Base-by-base conservation (phyloP, 371 early-diverging fungal species). In the Syncephalastrum sp. region DNA sequence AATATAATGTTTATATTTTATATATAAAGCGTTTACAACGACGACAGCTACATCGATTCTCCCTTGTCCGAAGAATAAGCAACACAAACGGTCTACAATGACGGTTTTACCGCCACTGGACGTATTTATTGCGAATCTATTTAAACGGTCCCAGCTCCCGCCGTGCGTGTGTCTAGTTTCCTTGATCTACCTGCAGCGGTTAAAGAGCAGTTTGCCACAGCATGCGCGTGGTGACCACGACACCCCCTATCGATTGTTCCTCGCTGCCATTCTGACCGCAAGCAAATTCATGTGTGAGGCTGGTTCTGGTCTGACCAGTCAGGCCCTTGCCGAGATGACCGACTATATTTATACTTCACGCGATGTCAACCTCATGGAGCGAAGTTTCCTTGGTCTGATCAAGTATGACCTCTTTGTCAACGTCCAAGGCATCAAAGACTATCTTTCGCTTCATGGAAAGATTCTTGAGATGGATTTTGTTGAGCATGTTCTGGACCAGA, bases 211-310 rank as follows among this genome's bases (percentile, higher is more conserved):
- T 25, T 59, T 91, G 56, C 84, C 87, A 1, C 71, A 66, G 24
- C 75, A 79, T 59, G 89, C 91, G 43, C 81, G 83, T 42, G 89
- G 89, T 15, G 83, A 86, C 52, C 70, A 80, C 14, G 91, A 88
- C 58, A 88, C 91, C 16, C 89, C 89, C n/a, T 87, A 88, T 63
- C 79, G 86, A 46, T 79, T 91, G 38, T 89, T 91, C 56, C 57
- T 91, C 41, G 88, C 88, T 0, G 85, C 91, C 5, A 70, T 89
- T 47, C 65, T 91, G 38, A 80, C 85, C 2, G 89, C 89, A 3
- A 84, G 84, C 46, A 91, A 84, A 69, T 86, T 81, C 58, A 56
- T 84, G 45, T 76, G 78, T 33, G 84, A 88, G 53, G 84, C 87
- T 21, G 79, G 80, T 47, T 71, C 78, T 4, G 69, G 82, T 14